Evolutionary conservation across 768 basidiomycete genomes (phyloP).

Genomic region (Pisolithus sp.): DNA sequence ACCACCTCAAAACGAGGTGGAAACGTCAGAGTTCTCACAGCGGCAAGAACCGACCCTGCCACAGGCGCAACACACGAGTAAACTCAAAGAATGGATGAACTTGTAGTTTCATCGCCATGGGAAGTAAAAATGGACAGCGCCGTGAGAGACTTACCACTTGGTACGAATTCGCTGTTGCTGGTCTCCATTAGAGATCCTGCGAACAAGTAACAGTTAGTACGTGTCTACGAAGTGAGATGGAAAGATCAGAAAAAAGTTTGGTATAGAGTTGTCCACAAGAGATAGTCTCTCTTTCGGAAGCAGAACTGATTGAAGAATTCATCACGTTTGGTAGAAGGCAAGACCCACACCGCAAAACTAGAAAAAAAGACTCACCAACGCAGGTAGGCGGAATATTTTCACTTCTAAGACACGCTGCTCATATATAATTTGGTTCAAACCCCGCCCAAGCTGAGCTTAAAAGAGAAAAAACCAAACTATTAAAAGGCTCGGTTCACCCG

Average conservation of each 20-base stretch:
- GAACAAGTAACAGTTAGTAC: slow-evolving; percentile 3
- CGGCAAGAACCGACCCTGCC: slow-evolving; percentile 30
- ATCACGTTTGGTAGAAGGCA: slow-evolving; percentile 31
- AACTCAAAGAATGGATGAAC: slow-evolving; percentile 84
- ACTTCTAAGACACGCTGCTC: not conserved
- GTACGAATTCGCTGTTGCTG: no score
- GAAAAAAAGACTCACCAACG: slow-evolving; percentile 10
- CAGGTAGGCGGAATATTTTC: no score
- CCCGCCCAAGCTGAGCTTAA: not conserved
- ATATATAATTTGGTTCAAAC: not conserved
- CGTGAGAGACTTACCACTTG: not conserved
- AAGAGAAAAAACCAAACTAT: not conserved
- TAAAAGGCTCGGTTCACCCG: not conserved
- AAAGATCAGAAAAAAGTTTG: slow-evolving; percentile 44
- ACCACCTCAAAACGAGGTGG: slow-evolving; percentile 45
- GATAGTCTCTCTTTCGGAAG: slow-evolving; percentile 71
- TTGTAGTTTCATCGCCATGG: slow-evolving; percentile 55
- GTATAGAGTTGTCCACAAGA: slow-evolving; percentile 65
- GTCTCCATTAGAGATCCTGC: no score
- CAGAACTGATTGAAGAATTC: slow-evolving; percentile 65
- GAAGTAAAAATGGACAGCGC: not conserved
- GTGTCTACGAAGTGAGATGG: not conserved
- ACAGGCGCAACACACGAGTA: slow-evolving; percentile 30
- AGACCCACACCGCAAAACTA: not conserved
- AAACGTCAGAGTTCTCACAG: slow-evolving; percentile 26